These are phyloP conservation scores for Umbilicus rupestris DNA, from an alignment of 164 flowering plant species.

Conservation along the genomic window DNA sequence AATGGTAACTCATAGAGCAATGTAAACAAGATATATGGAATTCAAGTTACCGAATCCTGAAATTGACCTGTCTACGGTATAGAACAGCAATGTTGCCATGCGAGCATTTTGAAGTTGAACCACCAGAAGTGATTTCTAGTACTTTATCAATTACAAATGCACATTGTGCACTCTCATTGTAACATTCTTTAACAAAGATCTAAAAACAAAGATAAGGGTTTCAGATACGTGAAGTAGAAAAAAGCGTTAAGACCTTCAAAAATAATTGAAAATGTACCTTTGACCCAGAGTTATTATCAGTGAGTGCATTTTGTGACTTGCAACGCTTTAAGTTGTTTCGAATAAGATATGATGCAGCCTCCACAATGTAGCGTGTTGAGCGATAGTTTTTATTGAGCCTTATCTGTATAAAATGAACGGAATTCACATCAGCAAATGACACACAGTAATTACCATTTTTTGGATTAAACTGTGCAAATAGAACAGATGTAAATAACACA, in stretches of 20 bases:
- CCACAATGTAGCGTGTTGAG: constrained; percentile 82
- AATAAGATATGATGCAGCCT: constrained; percentile 87
- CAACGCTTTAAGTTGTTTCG: constrained; percentile 56
- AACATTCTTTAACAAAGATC: constrained; percentile 77
- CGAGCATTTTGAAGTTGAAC: constrained; percentile 31
- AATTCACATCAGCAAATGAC: constrained; percentile 2
- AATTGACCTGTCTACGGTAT: constrained; percentile 80
- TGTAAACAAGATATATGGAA: not conserved
- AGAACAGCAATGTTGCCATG: constrained; percentile 76
- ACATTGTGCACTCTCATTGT: constrained; percentile 83
- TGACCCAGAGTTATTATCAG: constrained; percentile 71
- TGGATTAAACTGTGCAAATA: not conserved
- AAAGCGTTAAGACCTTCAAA: not conserved
- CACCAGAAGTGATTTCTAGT: constrained; percentile 39
- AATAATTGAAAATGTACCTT: constrained; percentile 36
- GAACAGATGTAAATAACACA: constrained; percentile 3
- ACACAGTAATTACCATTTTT: not conserved
- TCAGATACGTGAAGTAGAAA: not conserved
- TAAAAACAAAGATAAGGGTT: constrained; percentile 15
- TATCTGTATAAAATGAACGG: constrained; percentile 34
- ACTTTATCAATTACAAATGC: constrained; percentile 85
- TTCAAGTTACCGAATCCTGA: constrained; percentile 9
- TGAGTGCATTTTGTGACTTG: constrained; percentile 46
- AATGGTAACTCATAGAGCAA: not conserved
- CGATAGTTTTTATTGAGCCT: constrained; percentile 76